A percentile compares a stretch with the other conserved stretches of the same genome.
Evolutionary conservation across 1,139 yeast species (phyloP).

Genomic region (Taiozyma onychis): DNA sequence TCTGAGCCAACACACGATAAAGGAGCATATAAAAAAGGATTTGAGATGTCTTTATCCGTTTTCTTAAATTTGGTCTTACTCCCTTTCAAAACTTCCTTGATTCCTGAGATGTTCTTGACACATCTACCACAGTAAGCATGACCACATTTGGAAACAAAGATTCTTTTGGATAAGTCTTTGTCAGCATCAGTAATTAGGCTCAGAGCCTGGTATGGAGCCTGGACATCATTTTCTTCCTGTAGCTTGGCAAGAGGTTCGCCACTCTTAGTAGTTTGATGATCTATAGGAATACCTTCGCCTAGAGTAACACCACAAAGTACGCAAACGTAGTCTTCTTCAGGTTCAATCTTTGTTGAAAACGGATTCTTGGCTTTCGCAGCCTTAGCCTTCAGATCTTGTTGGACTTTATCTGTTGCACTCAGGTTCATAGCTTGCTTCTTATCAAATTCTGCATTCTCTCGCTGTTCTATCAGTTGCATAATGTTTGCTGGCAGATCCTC

Average conservation of each 20-base stretch:
- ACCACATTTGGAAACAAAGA: constrained; percentile 71
- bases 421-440: constrained; percentile 26
- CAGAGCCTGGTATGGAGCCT: constrained; percentile 63
- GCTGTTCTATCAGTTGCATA: constrained; percentile 28
- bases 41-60: constrained; percentile 30
- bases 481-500: constrained; percentile 31
- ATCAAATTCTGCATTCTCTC: constrained; percentile 32
- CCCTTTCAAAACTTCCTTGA: constrained; percentile 21
- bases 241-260: constrained; percentile 25
- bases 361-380: constrained; percentile 26
- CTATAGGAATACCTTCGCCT: constrained; percentile 65
- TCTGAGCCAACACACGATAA: constrained; percentile 36
- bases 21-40: constrained; percentile 46
- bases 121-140: constrained; percentile 88
- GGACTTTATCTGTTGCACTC: constrained; percentile 25
- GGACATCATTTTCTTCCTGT: constrained; percentile 30
- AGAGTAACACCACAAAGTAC: constrained; percentile 63
- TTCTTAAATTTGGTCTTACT: constrained; percentile 9
- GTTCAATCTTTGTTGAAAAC: constrained; percentile 28
- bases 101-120: constrained; percentile 50
- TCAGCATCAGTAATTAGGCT: constrained; percentile 49
- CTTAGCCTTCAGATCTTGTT: constrained; percentile 15
- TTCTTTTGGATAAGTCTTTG: constrained; percentile 56
- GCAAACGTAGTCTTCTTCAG: constrained; percentile 42
- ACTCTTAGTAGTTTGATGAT: constrained; percentile 32